Base-by-base conservation (phyloP, 73 alveolate species). In the Durusdinium trenchii region DNA sequence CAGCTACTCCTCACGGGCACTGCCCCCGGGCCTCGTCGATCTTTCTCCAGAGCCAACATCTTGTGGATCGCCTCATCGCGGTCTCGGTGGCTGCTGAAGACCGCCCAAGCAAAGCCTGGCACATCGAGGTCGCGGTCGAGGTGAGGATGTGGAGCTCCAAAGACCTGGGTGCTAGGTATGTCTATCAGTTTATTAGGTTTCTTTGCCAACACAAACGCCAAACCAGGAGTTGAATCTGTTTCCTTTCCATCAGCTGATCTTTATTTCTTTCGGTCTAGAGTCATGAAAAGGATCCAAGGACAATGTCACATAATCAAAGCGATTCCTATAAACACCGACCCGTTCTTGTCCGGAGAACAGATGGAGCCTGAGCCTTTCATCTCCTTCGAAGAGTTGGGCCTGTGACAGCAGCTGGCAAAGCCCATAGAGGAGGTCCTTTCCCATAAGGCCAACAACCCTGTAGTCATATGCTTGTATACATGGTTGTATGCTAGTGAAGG, bases 21-120 rank as follows among this genome's bases (percentile, higher is more conserved):
- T n/a, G n/a, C 73, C n/a, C 73, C 10, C 40, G 26, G 51, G 98
- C 98, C 98, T 91, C 98, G 98, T 30, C 98, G 87, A 28, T 91
- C 98, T n/a, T 67, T 91, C 45, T 91, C 98, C 23, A 91, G 89
- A 28, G 89, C 84, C 73, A 69, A 89, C 98, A 91, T 91, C 87
- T 91, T 91, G 89, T 91, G 98, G 35, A 91, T 87, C 35, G 98
- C 84, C 45, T 91, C 98, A 76, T 91, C 98, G 57, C 98, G 98
- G 76, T 91, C 89, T n/a, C 98, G 98, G 76, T 91, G 98, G 75
- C 45, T 47, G 98, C 87, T 76, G 78, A 91, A 91, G 75, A 91
- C 98, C 38, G 81, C 75, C 98, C 98, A 91, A 60, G 98, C 98
- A 36, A 46, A 91, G 54, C 98, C 98, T 91, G 46, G 51, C n/a